These are phyloP conservation scores for Epichloe amarillans DNA, from an alignment of 2,329 filamentous ascomycete genomes.

Conservation along the genomic window DNA sequence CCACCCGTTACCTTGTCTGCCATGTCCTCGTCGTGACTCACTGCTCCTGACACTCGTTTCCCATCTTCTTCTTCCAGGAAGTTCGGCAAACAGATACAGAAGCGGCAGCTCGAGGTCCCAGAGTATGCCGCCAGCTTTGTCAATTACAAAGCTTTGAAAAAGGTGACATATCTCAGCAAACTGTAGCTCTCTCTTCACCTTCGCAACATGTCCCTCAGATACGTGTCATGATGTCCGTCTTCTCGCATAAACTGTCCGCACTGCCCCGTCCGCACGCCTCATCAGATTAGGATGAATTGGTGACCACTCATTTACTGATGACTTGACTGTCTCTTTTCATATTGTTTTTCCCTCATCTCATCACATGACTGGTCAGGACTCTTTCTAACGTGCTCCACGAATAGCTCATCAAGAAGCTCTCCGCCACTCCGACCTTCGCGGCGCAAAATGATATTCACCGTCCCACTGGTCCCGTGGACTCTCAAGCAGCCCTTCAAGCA, in stretches of 20 bases:
- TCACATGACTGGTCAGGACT: neutral
- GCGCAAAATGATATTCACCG: slow-evolving; percentile 55
- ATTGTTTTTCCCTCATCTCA: neutral
- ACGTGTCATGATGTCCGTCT: neutral
- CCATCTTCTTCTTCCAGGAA: slow-evolving; percentile 50
- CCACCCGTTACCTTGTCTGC: neutral
- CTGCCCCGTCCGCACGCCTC: neutral
- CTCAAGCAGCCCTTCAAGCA: slow-evolving; percentile 82
- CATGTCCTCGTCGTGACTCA: neutral
- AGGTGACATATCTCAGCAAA: slow-evolving; percentile 41
- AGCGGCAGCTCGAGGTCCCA: slow-evolving; percentile 94
- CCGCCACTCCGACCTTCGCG: slow-evolving; percentile 72
- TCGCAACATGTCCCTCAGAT: neutral
- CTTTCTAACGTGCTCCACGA: slow-evolving; percentile 3
- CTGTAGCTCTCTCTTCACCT: neutral
- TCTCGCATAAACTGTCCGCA: neutral
- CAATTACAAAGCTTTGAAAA: slow-evolving; percentile 98
- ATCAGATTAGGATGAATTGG: neutral
- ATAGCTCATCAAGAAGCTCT: slow-evolving; percentile 96
- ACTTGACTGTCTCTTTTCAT: neutral
- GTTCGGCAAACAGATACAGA: slow-evolving; percentile 99
- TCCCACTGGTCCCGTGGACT: slow-evolving; percentile 43
- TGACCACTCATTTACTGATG: neutral
- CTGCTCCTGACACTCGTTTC: slow-evolving; percentile 4
- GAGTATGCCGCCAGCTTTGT: slow-evolving; percentile 99